These are phyloP conservation scores for Ustilago nuda DNA, from an alignment of 1,284 basidiomycete genomes.

Conservation along the genomic window DNA sequence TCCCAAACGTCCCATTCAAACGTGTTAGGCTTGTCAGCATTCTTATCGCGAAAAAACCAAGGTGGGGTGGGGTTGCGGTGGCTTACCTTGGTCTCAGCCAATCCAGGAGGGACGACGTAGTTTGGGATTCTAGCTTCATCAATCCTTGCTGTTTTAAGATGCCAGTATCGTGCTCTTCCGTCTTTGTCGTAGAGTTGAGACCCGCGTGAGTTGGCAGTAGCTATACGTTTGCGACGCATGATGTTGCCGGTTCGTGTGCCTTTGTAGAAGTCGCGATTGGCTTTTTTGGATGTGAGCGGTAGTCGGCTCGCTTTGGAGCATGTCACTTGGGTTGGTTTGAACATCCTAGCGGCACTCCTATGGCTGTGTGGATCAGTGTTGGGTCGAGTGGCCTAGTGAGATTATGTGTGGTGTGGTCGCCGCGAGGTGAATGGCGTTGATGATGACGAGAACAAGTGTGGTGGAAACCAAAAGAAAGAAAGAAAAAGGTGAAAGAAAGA, in stretches of 20 bases:
- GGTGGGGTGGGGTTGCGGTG: background rate
- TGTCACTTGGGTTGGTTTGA: conserved; percentile 56
- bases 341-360: conserved; percentile 26
- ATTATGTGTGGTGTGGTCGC: background rate
- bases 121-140: conserved; percentile 62
- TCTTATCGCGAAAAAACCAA: background rate
- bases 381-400: no score
- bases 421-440: background rate
- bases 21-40: background rate
- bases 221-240: conserved; percentile 65
- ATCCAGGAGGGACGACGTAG: conserved; percentile 66
- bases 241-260: conserved; percentile 68
- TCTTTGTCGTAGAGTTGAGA: conserved; percentile 56
- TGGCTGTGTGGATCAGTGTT: no score
- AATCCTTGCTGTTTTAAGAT: conserved; percentile 55
- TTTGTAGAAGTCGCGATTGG: conserved; percentile 69
- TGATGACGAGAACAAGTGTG: conserved; percentile 12
- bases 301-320: conserved; percentile 66
- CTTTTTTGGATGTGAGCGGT: conserved; percentile 67
- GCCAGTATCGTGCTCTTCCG: conserved; percentile 60
- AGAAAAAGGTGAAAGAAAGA: conserved; percentile 14
- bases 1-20: background rate
- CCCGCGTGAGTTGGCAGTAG: conserved; percentile 57
- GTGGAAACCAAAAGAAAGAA: conserved; percentile 12
- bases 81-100: conserved; percentile 61